Conservation (phyloP, 2,329 filamentous ascomycete genomes). For the Atkinsonella texensis region DNA sequence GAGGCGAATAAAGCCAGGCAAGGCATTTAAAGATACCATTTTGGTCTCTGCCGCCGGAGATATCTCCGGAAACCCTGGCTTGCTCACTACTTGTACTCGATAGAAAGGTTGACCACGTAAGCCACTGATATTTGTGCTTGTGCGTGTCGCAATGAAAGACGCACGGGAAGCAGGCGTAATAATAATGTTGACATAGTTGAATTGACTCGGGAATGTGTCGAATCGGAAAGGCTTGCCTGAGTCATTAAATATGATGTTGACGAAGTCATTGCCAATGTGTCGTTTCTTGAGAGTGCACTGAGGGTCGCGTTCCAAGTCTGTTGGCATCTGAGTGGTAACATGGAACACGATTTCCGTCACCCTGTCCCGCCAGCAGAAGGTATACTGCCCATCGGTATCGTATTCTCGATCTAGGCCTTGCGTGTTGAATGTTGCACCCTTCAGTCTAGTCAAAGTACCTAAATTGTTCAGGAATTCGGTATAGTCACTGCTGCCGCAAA, state of each 20-base stretch:
- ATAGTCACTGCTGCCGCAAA: constrained; percentile 78
- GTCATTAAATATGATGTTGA: constrained; percentile 97
- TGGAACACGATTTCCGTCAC: constrained; percentile 95
- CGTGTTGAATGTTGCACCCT: constrained; percentile 79
- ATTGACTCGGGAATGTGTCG: constrained; percentile 84
- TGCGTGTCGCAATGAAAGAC: constrained; percentile 57
- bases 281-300: constrained; percentile 76
- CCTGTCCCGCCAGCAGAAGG: constrained; percentile 88
- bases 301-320: constrained; percentile 63
- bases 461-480: constrained; percentile 72
- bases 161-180: constrained; percentile 77
- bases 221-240: constrained; percentile 83
- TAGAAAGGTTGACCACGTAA: constrained; percentile 49
- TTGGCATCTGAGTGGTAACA: constrained; percentile 95
- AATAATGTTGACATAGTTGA: constrained; percentile 96
- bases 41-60: constrained; percentile 84
- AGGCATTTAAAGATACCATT: constrained; percentile 69
- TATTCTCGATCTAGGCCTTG: constrained; percentile 74
- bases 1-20: constrained; percentile 77
- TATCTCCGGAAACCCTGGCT: constrained; percentile 80
- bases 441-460: constrained; percentile 69
- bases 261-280: constrained; percentile 94
- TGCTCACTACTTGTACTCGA: constrained; percentile 79
- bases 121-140: constrained; percentile 19
- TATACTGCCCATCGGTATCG: constrained; percentile 73